phyloP scores from a whole-genome alignment of 495 filamentous ascomycete genomes.

The Penicillium tannophilum region DNA sequence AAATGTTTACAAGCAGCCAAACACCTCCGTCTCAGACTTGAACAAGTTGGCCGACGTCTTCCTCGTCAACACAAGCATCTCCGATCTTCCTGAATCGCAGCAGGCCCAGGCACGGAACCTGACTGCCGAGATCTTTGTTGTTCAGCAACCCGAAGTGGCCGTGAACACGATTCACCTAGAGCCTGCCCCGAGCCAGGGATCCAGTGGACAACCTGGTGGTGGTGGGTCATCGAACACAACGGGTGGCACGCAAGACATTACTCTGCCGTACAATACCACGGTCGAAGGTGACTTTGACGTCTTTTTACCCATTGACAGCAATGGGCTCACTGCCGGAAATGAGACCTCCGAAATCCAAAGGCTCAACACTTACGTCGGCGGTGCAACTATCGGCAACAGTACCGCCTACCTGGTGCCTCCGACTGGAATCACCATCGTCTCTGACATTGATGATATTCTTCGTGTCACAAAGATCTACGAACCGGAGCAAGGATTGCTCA shows the following conservation, averaged over 20 bases:
- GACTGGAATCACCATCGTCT: slow-evolving; percentile 66
- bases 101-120: slow-evolving; percentile 70
- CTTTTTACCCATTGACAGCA: slow-evolving; percentile 57
- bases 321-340: slow-evolving; percentile 60
- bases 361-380: slow-evolving; percentile 65
- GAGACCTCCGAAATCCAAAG: slow-evolving; percentile 61
- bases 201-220: slow-evolving; percentile 52
- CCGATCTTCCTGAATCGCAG: slow-evolving; percentile 58
- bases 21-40: slow-evolving; percentile 60
- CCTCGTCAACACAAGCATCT: slow-evolving; percentile 62
- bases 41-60: slow-evolving; percentile 70
- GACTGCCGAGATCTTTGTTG: slow-evolving; percentile 68
- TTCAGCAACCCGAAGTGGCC: slow-evolving; percentile 65
- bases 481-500: slow-evolving; percentile 70
- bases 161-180: slow-evolving; percentile 63
- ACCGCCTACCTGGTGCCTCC: slow-evolving; percentile 76
- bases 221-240: slow-evolving; percentile 52
- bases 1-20: slow-evolving; percentile 77
- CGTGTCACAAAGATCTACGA: slow-evolving; percentile 82
- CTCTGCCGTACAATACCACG: slow-evolving; percentile 59
- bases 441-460: slow-evolving; percentile 80
- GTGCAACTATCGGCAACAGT: slow-evolving; percentile 65
- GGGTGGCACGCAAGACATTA: slow-evolving; percentile 59
- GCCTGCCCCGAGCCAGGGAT: slow-evolving; percentile 50
- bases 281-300: slow-evolving; percentile 68